These are phyloP conservation scores for Hyaloscypha variabilis DNA, from an alignment of 495 filamentous ascomycete species.

Conservation along the genomic window DNA sequence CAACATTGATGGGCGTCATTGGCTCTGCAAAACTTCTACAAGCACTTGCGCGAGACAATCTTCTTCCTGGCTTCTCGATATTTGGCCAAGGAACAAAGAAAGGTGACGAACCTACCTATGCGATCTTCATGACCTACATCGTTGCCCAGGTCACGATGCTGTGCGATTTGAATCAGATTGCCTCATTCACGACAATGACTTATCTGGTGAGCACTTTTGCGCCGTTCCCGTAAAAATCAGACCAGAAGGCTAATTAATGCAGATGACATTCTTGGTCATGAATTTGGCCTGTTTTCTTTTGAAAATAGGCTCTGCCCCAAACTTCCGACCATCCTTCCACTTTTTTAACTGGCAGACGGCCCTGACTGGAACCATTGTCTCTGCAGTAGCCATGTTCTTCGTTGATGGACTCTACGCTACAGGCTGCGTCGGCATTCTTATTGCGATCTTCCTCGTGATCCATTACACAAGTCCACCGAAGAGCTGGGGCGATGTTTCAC, in stretches of 20 bases:
- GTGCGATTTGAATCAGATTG: slow-evolving; percentile 85
- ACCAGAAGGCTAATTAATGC: slow-evolving; percentile 1
- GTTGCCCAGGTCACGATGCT: slow-evolving; percentile 82
- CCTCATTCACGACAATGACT: slow-evolving; percentile 85
- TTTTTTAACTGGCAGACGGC: slow-evolving; percentile 90
- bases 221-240: slow-evolving; percentile 13
- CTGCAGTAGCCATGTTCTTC: slow-evolving; percentile 83
- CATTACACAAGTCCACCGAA: slow-evolving; percentile 86
- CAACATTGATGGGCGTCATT: slow-evolving; percentile 83
- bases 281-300: slow-evolving; percentile 87
- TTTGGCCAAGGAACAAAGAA: slow-evolving; percentile 78
- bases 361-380: slow-evolving; percentile 69
- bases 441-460: slow-evolving; percentile 79
- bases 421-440: slow-evolving; percentile 70
- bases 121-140: slow-evolving; percentile 76
- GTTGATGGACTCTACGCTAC: slow-evolving; percentile 84
- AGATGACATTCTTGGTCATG: slow-evolving; percentile 74
- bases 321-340: slow-evolving; percentile 85
- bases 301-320: slow-evolving; percentile 91
- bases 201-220: slow-evolving; percentile 67
- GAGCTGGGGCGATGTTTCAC: slow-evolving; percentile 87
- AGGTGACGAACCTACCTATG: slow-evolving; percentile 75
- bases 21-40: slow-evolving; percentile 87
- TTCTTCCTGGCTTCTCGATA: slow-evolving; percentile 73
- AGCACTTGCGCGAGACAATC: slow-evolving; percentile 77